Conservation (phyloP, 2,329 filamentous ascomycete genomes). For the Ophiocordyceps camponoti-saundersi region DNA sequence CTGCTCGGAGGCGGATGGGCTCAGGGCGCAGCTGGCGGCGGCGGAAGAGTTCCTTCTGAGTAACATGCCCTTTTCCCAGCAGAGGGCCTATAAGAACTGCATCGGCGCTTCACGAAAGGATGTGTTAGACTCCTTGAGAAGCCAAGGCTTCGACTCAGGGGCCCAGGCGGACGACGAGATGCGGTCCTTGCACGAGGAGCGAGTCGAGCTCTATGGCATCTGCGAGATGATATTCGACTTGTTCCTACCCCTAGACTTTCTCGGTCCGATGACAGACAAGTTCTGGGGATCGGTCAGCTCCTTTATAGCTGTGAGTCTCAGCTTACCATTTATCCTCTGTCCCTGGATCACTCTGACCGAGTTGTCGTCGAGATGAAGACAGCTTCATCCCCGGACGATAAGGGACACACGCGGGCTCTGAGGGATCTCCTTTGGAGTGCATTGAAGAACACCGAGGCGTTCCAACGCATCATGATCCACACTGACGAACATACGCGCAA, state of each 20-base stretch:
- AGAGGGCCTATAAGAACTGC: slow-evolving; percentile 13
- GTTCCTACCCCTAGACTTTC: slow-evolving; percentile 20
- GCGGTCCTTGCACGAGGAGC: slow-evolving; percentile 13
- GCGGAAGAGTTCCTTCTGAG: slow-evolving; percentile 11
- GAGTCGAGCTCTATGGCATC: slow-evolving; percentile 22
- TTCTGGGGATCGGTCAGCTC: slow-evolving; percentile 25
- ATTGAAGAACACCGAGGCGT: slow-evolving; percentile 9
- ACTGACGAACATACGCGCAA: slow-evolving; percentile 10
- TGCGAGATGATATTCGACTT: slow-evolving; percentile 22
- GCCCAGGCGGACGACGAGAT: slow-evolving; percentile 7
- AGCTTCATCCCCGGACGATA: slow-evolving; percentile 3
- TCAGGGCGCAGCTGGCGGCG: slow-evolving; percentile 9
- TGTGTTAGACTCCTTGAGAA: slow-evolving; percentile 9
- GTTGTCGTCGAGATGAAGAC: background rate
- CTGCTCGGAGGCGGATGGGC: slow-evolving; percentile 1
- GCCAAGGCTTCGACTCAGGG: slow-evolving; percentile 7
- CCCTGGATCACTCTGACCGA: background rate
- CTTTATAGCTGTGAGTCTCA: slow-evolving; percentile 11
- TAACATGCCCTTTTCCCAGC: slow-evolving; percentile 10
- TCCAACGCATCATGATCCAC: slow-evolving; percentile 12
- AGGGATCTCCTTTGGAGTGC: slow-evolving; percentile 6
- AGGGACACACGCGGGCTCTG: slow-evolving; percentile 2
- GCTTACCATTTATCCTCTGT: background rate
- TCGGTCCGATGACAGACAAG: slow-evolving; percentile 20
- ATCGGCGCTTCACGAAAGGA: slow-evolving; percentile 6